A percentile compares a stretch with the other conserved stretches of the same genome.
Conservation (phyloP, 768 basidiomycete species). For the Collybiopsis luxurians region DNA sequence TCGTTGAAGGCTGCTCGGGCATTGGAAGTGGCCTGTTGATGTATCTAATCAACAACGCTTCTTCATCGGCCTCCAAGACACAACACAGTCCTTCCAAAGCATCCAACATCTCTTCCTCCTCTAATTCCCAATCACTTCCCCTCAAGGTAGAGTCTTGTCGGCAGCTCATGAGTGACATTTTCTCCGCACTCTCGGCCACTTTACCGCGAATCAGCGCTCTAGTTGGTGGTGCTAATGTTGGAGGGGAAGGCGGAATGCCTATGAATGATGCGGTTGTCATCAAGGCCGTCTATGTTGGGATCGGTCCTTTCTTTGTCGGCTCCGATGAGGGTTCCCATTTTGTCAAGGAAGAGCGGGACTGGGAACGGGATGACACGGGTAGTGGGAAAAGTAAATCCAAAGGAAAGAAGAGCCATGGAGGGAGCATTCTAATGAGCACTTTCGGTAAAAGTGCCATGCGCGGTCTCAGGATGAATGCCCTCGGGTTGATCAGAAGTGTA, state of each 20-base stretch:
- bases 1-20: slow-evolving; percentile 66
- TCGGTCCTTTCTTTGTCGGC: slow-evolving; percentile 92
- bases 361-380: slow-evolving; percentile 32
- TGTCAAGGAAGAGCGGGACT: slow-evolving; percentile 54
- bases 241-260: slow-evolving; percentile 21
- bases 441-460: slow-evolving; percentile 81
- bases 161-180: slow-evolving; percentile 60
- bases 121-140: neutral
- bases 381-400: slow-evolving; percentile 42
- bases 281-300: slow-evolving; percentile 87
- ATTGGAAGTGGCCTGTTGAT: slow-evolving; percentile 45
- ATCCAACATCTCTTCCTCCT: slow-evolving; percentile 14
- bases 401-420: slow-evolving; percentile 54
- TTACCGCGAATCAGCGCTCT: slow-evolving; percentile 75
- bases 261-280: slow-evolving; percentile 94
- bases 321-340: slow-evolving; percentile 58
- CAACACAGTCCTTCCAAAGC: neutral
- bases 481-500: slow-evolving; percentile 84
- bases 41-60: slow-evolving; percentile 41
- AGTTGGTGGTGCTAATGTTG: slow-evolving; percentile 64
- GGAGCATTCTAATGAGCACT: slow-evolving; percentile 50
- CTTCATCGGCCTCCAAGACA: slow-evolving; percentile 21
- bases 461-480: slow-evolving; percentile 74
- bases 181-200: slow-evolving; percentile 68
- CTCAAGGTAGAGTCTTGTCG: slow-evolving; percentile 32